These are phyloP conservation scores for Penicillium olsonii DNA, from an alignment of 2,329 filamentous ascomycete genomes.

Conservation along the genomic window DNA sequence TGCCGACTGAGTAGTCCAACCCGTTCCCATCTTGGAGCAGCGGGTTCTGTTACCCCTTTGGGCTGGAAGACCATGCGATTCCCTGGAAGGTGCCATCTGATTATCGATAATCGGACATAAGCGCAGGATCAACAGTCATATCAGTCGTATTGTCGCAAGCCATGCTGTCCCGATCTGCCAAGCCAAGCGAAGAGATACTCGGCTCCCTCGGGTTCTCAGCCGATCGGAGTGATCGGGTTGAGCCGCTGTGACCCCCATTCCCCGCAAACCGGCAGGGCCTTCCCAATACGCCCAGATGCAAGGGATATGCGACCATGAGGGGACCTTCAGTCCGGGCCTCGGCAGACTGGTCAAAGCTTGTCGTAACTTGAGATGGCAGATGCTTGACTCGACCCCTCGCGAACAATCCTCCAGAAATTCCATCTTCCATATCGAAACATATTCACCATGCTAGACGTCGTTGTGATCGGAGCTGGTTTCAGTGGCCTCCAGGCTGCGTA, in stretches of 20 bases:
- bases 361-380: not conserved
- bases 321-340: not conserved
- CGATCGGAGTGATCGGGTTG: not conserved
- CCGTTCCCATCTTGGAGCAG: no score
- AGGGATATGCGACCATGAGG: not conserved
- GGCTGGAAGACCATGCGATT: no score
- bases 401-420: not conserved
- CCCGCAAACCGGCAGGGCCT: not conserved
- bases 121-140: no score
- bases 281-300: not conserved
- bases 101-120: no score
- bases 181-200: not conserved
- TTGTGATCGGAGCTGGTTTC: conserved; percentile 45
- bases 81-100: no score
- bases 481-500: conserved; percentile 40
- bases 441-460: conserved; percentile 22
- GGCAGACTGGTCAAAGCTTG: not conserved
- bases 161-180: not conserved
- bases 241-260: not conserved
- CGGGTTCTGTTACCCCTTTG: no score
- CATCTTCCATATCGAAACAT: not conserved
- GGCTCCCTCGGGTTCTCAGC: not conserved
- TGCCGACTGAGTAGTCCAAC: no score
- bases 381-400: not conserved
- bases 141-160: no score